phyloP scores from a whole-genome alignment of 106 monocot genomes.

The Acorus gramineus region DNA sequence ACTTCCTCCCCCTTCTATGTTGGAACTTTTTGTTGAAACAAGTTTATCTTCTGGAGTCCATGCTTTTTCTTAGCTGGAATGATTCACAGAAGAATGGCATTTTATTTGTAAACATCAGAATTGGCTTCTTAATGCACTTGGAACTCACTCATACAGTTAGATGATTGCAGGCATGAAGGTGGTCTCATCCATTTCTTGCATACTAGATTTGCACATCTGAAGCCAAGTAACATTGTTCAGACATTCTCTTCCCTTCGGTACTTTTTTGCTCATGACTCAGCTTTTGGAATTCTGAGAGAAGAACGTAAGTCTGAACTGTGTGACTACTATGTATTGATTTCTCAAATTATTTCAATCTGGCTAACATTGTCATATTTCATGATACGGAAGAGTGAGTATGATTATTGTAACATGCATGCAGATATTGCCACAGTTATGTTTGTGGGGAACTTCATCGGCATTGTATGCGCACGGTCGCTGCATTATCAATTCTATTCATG shows the following conservation, averaged over 20 bases:
- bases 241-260: slow-evolving; percentile 9
- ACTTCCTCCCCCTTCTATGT: too few relatives aligned
- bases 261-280: slow-evolving; percentile 26
- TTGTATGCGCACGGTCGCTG: slow-evolving; percentile 82
- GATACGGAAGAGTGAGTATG: background rate
- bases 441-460: slow-evolving; percentile 93
- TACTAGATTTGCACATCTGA: slow-evolving; percentile 17
- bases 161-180: slow-evolving; percentile 63
- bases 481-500: slow-evolving; percentile 99
- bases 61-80: too few relatives aligned
- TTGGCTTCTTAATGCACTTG: background rate
- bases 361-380: slow-evolving; percentile 1
- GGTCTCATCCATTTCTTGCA: slow-evolving; percentile 51
- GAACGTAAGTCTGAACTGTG: slow-evolving; percentile 43
- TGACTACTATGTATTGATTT: too few relatives aligned
- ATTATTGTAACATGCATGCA: slow-evolving; percentile 13
- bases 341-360: too few relatives aligned
- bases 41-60: too few relatives aligned
- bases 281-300: slow-evolving; percentile 31
- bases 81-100: too few relatives aligned
- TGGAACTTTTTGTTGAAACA: too few relatives aligned
- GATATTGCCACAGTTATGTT: slow-evolving; percentile 89
- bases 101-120: background rate
- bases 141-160: slow-evolving; percentile 11
- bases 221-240: slow-evolving; percentile 15